phyloP scores from a whole-genome alignment of 2,329 filamentous ascomycete genomes.

The Neurospora crassa region DNA sequence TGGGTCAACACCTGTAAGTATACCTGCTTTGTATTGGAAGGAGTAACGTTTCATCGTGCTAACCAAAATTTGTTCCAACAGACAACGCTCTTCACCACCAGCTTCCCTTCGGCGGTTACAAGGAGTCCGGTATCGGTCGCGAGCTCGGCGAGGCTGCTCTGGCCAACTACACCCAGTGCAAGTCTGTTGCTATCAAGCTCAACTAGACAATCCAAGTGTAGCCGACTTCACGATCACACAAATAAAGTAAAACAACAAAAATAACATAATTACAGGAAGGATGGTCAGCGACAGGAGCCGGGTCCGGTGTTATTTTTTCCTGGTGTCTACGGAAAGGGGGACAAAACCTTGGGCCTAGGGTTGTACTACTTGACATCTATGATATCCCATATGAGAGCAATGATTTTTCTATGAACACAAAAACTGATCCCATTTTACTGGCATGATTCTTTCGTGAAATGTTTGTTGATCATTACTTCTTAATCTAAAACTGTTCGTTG shows the following conservation, averaged over 20 bases:
- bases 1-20: slow-evolving; percentile 38
- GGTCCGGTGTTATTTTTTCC: not conserved
- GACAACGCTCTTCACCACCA: slow-evolving; percentile 63
- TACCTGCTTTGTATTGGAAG: not conserved
- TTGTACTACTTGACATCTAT: not conserved
- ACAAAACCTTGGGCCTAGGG: not conserved
- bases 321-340: not conserved
- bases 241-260: not conserved
- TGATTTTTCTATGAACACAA: not conserved
- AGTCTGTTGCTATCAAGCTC: slow-evolving; percentile 52
- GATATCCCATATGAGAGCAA: not conserved
- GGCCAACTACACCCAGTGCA: slow-evolving; percentile 58
- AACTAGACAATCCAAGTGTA: not conserved
- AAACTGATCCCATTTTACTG: not conserved
- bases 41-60: not conserved
- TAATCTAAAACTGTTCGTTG: no score
- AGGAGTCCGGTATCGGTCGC: slow-evolving; percentile 68
- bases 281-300: not conserved
- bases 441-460: not conserved
- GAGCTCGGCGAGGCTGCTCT: slow-evolving; percentile 63
- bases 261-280: not conserved
- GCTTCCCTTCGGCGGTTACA: slow-evolving; percentile 59
- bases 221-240: not conserved
- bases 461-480: not conserved
- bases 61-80: slow-evolving; percentile 24